Evolutionary conservation across 2,329 filamentous ascomycete genomes (phyloP).

Genomic region (Plenodomus biglobosus): DNA sequence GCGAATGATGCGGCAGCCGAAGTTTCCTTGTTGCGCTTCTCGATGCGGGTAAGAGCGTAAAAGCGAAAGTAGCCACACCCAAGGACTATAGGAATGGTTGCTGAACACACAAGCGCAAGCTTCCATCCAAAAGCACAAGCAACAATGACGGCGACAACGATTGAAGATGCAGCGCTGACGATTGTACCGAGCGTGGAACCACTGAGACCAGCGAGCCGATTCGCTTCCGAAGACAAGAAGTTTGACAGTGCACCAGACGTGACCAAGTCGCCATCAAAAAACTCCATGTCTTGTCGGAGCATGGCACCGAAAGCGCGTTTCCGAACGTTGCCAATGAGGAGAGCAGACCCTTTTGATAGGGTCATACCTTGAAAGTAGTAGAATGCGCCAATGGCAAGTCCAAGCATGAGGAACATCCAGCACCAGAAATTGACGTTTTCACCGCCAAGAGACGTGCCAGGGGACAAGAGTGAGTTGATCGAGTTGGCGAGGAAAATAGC

Average conservation of each 20-base stretch:
- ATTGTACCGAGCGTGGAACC: slow-evolving; percentile 87
- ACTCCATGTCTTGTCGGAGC: slow-evolving; percentile 80
- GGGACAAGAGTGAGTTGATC: slow-evolving; percentile 69
- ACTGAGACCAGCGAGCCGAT: slow-evolving; percentile 84
- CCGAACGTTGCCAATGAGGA: slow-evolving; percentile 78
- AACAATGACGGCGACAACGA: slow-evolving; percentile 71
- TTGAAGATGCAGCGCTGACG: slow-evolving; percentile 74
- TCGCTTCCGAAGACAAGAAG: slow-evolving; percentile 70
- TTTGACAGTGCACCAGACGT: slow-evolving; percentile 82
- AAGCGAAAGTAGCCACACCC: slow-evolving; percentile 85
- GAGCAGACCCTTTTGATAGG: slow-evolving; percentile 61
- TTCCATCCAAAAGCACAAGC: slow-evolving; percentile 82
- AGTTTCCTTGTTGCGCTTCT: slow-evolving; percentile 79
- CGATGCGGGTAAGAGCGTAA: slow-evolving; percentile 78
- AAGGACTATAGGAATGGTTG: slow-evolving; percentile 75
- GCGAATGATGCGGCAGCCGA: slow-evolving; percentile 80
- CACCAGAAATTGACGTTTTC: slow-evolving; percentile 65
- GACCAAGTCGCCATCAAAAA: slow-evolving; percentile 90
- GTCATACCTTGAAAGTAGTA: slow-evolving; percentile 36
- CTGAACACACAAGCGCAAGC: slow-evolving; percentile 77
- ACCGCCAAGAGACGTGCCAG: slow-evolving; percentile 57
- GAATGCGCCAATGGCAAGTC: slow-evolving; percentile 26
- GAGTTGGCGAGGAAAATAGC: slow-evolving; percentile 83
- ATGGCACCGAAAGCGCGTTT: slow-evolving; percentile 82
- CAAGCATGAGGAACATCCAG: slow-evolving; percentile 43